Evolutionary conservation across 139 green algal species (phyloP).

Genomic region (Coccomyxa sp.): DNA sequence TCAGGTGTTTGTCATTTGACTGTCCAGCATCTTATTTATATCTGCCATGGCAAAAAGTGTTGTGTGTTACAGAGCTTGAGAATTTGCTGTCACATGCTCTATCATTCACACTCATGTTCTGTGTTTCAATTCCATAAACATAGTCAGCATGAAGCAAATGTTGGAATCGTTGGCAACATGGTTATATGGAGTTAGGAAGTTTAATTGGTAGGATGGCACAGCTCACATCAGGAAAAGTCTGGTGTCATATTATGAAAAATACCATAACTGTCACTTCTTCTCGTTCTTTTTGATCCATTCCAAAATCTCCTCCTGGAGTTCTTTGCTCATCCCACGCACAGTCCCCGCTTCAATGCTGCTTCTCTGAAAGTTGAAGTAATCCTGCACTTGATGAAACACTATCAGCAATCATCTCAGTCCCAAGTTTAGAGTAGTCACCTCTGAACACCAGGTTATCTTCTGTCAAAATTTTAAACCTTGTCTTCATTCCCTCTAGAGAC

Average conservation of each 20-base stretch:
- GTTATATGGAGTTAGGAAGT: too few species aligned
- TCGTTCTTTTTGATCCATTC: constrained; percentile 9
- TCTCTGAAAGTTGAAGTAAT: constrained; percentile 8
- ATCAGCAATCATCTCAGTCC: too few species aligned
- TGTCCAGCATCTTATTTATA: too few species aligned
- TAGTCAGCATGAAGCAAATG: neutral
- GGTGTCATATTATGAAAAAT: too few species aligned
- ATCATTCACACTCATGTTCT: neutral
- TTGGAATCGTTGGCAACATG: neutral
- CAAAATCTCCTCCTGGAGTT: constrained; percentile 12
- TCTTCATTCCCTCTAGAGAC: too few species aligned
- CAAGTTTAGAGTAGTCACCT: too few species aligned
- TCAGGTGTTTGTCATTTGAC: too few species aligned
- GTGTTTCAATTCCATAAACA: neutral
- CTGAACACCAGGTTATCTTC: too few species aligned
- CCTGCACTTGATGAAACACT: neutral
- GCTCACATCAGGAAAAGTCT: too few species aligned
- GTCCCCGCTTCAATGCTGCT: neutral
- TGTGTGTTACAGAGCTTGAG: neutral
- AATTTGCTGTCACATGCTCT: neutral
- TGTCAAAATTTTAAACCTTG: too few species aligned
- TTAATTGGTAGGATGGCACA: too few species aligned
- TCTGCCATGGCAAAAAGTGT: too few species aligned
- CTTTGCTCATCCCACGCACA: neutral
- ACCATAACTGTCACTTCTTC: neutral